Percentiles rank a stretch among this genome's conserved stretches.
Conservation (phyloP, 768 basidiomycete genomes). For the Termitomyces sp. region DNA sequence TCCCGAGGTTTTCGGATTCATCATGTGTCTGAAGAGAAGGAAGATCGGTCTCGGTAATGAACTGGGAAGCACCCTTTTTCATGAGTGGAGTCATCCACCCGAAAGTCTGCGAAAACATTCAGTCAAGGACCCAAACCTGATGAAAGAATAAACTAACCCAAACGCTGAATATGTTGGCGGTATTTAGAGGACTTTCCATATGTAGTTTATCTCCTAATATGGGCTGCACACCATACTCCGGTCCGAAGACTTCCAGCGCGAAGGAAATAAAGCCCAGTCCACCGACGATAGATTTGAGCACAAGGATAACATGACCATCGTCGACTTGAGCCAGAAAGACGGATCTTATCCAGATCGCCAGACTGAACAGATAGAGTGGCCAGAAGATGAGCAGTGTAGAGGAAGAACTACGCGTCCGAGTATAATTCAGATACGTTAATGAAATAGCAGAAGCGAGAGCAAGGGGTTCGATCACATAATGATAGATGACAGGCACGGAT, state of each 20-base stretch:
- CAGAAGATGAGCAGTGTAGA: slow-evolving; percentile 76
- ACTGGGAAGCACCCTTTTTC: slow-evolving; percentile 56
- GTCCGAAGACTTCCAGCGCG: slow-evolving; percentile 62
- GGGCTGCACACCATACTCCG: slow-evolving; percentile 38
- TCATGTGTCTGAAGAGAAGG: slow-evolving; percentile 67
- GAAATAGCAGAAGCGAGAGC: slow-evolving; percentile 40
- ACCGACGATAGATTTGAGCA: slow-evolving; percentile 36
- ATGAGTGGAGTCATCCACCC: slow-evolving; percentile 82
- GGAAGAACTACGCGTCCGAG: slow-evolving; percentile 64
- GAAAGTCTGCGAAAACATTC: slow-evolving; percentile 51
- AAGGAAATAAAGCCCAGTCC: slow-evolving; percentile 50
- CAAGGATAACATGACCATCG: slow-evolving; percentile 29
- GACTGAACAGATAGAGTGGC: slow-evolving; percentile 53
- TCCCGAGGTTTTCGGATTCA: slow-evolving; percentile 63
- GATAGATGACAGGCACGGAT: slow-evolving; percentile 39
- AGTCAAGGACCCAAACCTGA: not conserved
- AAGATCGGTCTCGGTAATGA: slow-evolving; percentile 83
- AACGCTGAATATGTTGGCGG: slow-evolving; percentile 76
- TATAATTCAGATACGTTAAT: slow-evolving; percentile 66
- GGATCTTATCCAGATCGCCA: slow-evolving; percentile 60
- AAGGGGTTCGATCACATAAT: slow-evolving; percentile 53
- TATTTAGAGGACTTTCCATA: slow-evolving; percentile 64
- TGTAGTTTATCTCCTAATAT: slow-evolving; percentile 26
- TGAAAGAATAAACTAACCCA: slow-evolving; percentile 36
- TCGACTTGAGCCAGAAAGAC: slow-evolving; percentile 24